Base-by-base conservation (phyloP, 371 early-diverging fungal genomes). In the Parasitella parasitica region DNA sequence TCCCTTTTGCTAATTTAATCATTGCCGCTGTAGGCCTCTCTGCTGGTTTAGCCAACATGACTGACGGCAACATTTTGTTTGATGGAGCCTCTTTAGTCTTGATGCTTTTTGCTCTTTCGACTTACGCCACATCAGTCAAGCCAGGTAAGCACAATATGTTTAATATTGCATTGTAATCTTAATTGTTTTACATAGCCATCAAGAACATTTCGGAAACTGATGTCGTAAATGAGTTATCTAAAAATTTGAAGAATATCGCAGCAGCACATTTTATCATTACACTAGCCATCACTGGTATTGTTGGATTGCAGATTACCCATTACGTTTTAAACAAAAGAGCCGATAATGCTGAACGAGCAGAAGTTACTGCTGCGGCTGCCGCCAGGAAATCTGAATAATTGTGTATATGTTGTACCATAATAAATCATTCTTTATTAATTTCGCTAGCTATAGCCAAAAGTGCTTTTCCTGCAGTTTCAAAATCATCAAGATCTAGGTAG, bases 401-500 rank as follows among this genome's bases (percentile, higher is more conserved):
- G 41, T 41, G 41, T 41, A n/a, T 41, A 20, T 16, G 11, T 8
- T 13, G 37, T 13, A 36, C 11, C 9, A 8, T 36, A 36, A 6
- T 41, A 8, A 32, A 32, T 32, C 1, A 28, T n/a, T 41, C 30
- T 54, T 61, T 32, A 32, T 63, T 50, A 4, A 60, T 30, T 34
- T 68, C 69, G 12, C 68, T 68, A 12, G 69, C 37, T 4, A 73
- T 50, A 13, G 75, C 68, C 64, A 75, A 60, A 46, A 86, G 63
- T 16, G 80, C 72, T 27, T 80, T 61, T 12, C 64, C 77, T 27
- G 73, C 72, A 26, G 68, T 59, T 30, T 70, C 64, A 65, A 82
- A 84, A 58, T 90, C 88, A 8, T 69, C 61, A 22, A 81, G 48
- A 54, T 82, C 82, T 41, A 82, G 62, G 61, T 86, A 89, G 48